A percentile compares a stretch with the other conserved stretches of the same genome.
phyloP scores from a whole-genome alignment of 2,329 filamentous ascomycete genomes.

The Myriangium duriaei region DNA sequence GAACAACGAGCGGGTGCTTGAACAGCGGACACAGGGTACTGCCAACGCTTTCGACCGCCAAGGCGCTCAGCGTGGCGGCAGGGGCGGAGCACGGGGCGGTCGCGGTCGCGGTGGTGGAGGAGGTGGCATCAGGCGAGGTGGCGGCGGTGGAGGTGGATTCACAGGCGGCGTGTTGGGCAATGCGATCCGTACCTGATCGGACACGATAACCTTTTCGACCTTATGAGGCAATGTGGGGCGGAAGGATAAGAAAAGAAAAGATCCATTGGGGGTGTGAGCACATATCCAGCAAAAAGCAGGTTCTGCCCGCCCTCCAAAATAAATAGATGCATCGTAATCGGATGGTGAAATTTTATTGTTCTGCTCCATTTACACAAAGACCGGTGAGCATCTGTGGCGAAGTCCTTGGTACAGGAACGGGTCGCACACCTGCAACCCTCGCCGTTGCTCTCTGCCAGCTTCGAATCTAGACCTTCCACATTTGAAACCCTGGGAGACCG shows the following conservation, averaged over 20 bases:
- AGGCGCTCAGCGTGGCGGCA: constrained; percentile 60
- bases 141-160: constrained; percentile 67
- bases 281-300: too few relatives aligned
- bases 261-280: not conserved
- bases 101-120: constrained; percentile 46
- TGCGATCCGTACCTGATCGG: constrained; percentile 36
- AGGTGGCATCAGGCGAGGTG: constrained; percentile 45
- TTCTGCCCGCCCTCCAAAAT: not conserved
- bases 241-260: too few relatives aligned
- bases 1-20: constrained; percentile 90
- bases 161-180: constrained; percentile 65
- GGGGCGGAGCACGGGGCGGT: constrained; percentile 46
- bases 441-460: too few relatives aligned
- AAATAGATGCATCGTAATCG: not conserved
- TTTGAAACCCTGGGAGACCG: too few relatives aligned
- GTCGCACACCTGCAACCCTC: too few relatives aligned
- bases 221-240: not conserved
- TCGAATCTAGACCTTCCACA: too few relatives aligned
- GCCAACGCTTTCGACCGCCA: constrained; percentile 91
- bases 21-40: constrained; percentile 93
- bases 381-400: too few relatives aligned
- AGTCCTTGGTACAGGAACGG: too few relatives aligned
- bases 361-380: not conserved
- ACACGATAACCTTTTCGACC: not conserved
- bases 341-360: not conserved